These are phyloP conservation scores for Wickerhamomyces chambardii DNA, from an alignment of 805 yeast genomes.

Conservation along the genomic window DNA sequence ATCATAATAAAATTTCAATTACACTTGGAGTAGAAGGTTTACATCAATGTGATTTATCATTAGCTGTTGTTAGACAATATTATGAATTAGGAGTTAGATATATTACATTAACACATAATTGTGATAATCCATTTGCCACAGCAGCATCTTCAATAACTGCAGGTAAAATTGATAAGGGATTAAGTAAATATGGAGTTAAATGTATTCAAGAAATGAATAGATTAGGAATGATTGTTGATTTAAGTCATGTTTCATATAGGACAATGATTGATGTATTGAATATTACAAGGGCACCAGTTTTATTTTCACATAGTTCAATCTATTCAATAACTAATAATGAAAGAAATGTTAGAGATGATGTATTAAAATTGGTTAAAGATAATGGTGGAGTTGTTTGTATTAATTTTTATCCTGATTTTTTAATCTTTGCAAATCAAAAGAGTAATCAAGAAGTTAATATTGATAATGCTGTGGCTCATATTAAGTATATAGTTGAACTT, in stretches of 20 bases:
- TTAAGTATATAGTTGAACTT: conserved; percentile 29
- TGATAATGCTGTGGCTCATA: conserved; percentile 38
- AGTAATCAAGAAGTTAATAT: conserved; percentile 23
- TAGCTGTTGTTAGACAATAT: conserved; percentile 39
- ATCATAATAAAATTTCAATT: conserved; percentile 30
- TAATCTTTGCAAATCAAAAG: conserved; percentile 11
- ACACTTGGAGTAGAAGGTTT: conserved; percentile 47
- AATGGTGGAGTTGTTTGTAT: conserved; percentile 40
- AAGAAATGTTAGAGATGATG: conserved; percentile 41
- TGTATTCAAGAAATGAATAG: conserved; percentile 41
- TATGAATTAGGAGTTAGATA: conserved; percentile 43
- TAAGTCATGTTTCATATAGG: conserved; percentile 37
- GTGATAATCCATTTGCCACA: conserved; percentile 50
- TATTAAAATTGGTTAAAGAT: conserved; percentile 25
- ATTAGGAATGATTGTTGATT: conserved; percentile 43
- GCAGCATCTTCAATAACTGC: conserved; percentile 39
- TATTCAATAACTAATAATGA: conserved; percentile 26
- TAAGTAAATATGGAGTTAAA: conserved; percentile 29
- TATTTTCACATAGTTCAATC: conserved; percentile 42
- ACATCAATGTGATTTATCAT: conserved; percentile 40
- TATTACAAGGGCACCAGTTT: conserved; percentile 34
- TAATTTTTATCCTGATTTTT: conserved; percentile 34
- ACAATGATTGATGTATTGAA: conserved; percentile 37
- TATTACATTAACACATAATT: conserved; percentile 44
- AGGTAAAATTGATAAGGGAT: conserved; percentile 35